phyloP scores from a whole-genome alignment of 2,329 filamentous ascomycete genomes.

The Colletotrichum higginsianum region DNA sequence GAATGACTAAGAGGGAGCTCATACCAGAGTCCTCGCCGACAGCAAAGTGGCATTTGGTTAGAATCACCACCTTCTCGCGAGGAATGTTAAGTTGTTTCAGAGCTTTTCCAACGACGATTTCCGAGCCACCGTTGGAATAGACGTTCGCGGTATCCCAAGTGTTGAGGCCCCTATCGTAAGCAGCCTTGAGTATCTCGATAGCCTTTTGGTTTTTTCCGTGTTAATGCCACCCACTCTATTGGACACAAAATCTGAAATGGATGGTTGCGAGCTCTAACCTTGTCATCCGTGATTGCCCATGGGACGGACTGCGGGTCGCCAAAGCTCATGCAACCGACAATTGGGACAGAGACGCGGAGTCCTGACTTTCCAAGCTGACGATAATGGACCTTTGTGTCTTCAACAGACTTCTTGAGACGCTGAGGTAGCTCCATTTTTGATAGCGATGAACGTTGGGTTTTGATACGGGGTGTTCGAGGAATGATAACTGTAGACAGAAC shows the following conservation, averaged over 20 bases:
- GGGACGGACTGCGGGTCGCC: too few relatives aligned
- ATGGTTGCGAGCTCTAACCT: too few relatives aligned
- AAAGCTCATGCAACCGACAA: conserved; percentile 47
- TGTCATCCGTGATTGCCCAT: too few relatives aligned
- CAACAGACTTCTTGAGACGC: conserved; percentile 46
- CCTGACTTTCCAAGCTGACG: conserved; percentile 72
- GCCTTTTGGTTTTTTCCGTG: conserved; percentile 54
- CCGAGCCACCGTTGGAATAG: conserved; percentile 66
- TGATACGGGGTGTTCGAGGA: too few relatives aligned
- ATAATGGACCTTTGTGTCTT: conserved; percentile 60
- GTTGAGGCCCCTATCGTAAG: conserved; percentile 75
- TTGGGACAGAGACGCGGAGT: conserved; percentile 73
- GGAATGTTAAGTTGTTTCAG: conserved; percentile 72
- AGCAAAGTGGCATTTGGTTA: conserved; percentile 67
- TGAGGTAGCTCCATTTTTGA: too few relatives aligned
- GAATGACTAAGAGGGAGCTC: conserved; percentile 29
- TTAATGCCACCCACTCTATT: conserved; percentile 49
- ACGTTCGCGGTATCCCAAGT: conserved; percentile 69
- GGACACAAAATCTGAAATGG: too few relatives aligned
- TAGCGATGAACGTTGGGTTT: too few relatives aligned
- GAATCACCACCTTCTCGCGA: conserved; percentile 69
- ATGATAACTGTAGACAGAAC: too few relatives aligned
- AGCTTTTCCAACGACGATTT: conserved; percentile 70
- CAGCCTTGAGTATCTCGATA: conserved; percentile 73
- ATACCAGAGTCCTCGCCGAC: conserved; percentile 62